Evolutionary conservation across 2,329 filamentous ascomycete species (phyloP).

Genomic region (Cercospora citrullina): DNA sequence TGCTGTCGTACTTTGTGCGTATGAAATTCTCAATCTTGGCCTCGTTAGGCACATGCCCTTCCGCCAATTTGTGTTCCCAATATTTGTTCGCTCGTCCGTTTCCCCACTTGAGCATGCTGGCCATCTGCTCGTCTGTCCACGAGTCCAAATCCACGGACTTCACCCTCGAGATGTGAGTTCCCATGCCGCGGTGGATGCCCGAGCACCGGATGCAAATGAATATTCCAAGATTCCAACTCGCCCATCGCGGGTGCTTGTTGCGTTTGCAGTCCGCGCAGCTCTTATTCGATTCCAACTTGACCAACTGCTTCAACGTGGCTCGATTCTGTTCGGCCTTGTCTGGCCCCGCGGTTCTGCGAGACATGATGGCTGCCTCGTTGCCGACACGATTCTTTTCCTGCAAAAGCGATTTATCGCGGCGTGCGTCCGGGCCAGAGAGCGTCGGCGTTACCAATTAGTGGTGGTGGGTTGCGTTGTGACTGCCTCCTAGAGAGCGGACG

Average conservation of each 20-base stretch:
- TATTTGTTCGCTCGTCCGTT: conserved; percentile 97
- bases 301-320: conserved; percentile 86
- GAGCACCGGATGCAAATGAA: conserved; percentile 97
- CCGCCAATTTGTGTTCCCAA: conserved; percentile 92
- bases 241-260: conserved; percentile 99
- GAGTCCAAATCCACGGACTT: conserved; percentile 97
- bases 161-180: conserved; percentile 95
- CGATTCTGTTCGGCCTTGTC: conserved; percentile 92
- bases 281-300: conserved; percentile 96
- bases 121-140: conserved; percentile 97
- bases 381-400: not conserved
- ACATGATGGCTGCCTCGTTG: conserved; percentile 57
- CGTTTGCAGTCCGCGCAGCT: conserved; percentile 97
- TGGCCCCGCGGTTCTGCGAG: conserved; percentile 71
- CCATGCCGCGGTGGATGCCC: conserved; percentile 97
- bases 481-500: not conserved
- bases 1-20: conserved; percentile 96
- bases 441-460: not conserved
- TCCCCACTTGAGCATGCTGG: conserved; percentile 92
- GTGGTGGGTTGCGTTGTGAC: not conserved
- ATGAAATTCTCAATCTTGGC: conserved; percentile 99
- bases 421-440: not conserved
- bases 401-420: not conserved
- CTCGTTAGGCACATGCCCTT: conserved; percentile 90
- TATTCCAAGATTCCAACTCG: conserved; percentile 96